Percentiles rank a stretch among this genome's conserved stretches.
Conservation (phyloP, 2,329 filamentous ascomycete genomes). For the Pseudofabraea citricarpa region DNA sequence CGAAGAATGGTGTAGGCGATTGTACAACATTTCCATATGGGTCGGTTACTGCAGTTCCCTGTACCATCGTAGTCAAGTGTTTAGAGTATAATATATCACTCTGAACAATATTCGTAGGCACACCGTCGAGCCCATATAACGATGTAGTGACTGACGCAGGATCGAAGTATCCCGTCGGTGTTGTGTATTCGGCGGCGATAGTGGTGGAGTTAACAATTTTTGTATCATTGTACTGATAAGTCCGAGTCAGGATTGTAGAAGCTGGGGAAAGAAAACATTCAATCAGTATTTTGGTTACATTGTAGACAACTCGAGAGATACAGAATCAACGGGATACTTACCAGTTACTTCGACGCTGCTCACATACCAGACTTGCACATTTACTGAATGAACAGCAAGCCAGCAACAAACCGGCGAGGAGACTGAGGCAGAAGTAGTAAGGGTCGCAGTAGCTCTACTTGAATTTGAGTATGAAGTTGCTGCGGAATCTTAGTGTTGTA, state of each 20-base stretch:
- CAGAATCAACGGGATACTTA: too few relatives aligned
- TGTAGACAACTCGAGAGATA: too few relatives aligned
- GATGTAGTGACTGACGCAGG: neutral
- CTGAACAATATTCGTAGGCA: conserved; percentile 6
- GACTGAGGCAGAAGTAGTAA: neutral
- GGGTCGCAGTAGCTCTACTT: neutral
- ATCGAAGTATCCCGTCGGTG: neutral
- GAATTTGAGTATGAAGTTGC: neutral
- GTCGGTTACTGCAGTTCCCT: conserved; percentile 13
- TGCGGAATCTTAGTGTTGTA: neutral
- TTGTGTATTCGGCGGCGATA: neutral
- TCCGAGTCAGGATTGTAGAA: neutral
- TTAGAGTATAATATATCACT: conserved; percentile 4
- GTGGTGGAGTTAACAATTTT: neutral
- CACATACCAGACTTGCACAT: conserved; percentile 7
- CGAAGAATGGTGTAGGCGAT: conserved; percentile 12
- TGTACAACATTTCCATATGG: conserved; percentile 10
- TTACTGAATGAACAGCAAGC: neutral
- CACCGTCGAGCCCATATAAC: too few relatives aligned
- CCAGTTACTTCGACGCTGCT: conserved; percentile 8
- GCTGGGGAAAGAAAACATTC: conserved; percentile 12
- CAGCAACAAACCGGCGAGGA: neutral
- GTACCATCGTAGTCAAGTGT: conserved; percentile 4
- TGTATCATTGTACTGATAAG: neutral
- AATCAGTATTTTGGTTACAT: conserved; percentile 5